Conservation (phyloP, 805 yeast genomes). For the Lachancea kluyveri region DNA sequence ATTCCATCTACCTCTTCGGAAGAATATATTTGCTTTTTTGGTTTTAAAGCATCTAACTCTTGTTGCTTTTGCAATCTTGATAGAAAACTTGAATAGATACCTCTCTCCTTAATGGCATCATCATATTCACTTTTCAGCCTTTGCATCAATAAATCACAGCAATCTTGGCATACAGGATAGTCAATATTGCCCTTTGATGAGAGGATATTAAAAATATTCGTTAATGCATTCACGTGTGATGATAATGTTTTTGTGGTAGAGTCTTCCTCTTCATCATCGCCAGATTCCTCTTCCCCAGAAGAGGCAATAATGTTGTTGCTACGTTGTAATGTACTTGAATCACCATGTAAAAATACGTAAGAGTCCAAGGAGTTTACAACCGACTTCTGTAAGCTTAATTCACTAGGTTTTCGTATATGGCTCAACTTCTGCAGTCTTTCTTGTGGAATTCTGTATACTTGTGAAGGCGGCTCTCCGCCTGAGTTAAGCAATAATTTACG, state of each 20-base stretch:
- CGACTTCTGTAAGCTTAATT: conserved; percentile 28
- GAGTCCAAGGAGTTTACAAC: conserved; percentile 16
- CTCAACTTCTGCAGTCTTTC: conserved; percentile 18
- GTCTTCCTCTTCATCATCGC: conserved; percentile 17
- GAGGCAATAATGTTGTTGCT: too few relatives aligned
- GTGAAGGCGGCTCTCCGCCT: conserved; percentile 5
- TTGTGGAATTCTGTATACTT: conserved; percentile 15
- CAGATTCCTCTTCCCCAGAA: conserved; percentile 14
- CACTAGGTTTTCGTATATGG: conserved; percentile 16
- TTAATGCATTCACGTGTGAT: conserved; percentile 45
- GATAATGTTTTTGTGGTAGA: conserved; percentile 36
- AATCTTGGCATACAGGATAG: conserved; percentile 83
- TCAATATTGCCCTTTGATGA: conserved; percentile 72
- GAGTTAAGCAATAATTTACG: conserved; percentile 34
- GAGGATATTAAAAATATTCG: conserved; percentile 63
- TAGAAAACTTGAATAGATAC: conserved; percentile 66
- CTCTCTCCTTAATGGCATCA: conserved; percentile 69
- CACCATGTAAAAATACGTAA: conserved; percentile 21
- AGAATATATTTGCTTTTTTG: conserved; percentile 39
- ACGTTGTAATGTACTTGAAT: conserved; percentile 7
- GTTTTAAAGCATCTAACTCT: conserved; percentile 31
- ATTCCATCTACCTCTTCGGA: conserved; percentile 31
- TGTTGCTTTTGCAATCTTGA: conserved; percentile 58
- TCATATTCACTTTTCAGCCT: conserved; percentile 66
- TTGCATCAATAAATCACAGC: conserved; percentile 60